Conservation (phyloP, 169 alveolate species). For the Babesia divergens region DNA sequence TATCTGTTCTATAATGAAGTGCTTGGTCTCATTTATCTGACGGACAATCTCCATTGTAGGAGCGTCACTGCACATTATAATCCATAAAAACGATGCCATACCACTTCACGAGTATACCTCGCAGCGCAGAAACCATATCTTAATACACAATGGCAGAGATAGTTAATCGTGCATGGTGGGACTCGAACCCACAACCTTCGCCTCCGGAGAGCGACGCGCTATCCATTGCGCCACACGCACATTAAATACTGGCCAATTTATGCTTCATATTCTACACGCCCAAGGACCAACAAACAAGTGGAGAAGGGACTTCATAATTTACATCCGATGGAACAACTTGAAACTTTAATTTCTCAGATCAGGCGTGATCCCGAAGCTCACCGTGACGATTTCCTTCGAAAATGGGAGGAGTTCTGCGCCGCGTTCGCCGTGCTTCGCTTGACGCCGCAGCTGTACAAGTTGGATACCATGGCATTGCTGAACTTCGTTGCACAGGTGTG, state of each 20-base stretch:
- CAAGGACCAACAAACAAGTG: too few species aligned
- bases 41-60: constrained; percentile 78
- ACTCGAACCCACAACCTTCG: constrained; percentile 94
- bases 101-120: constrained; percentile 51
- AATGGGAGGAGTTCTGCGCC: constrained; percentile 59
- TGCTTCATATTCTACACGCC: background rate
- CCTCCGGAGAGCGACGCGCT: constrained; percentile 97
- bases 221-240: constrained; percentile 92
- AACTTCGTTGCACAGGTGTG: constrained; percentile 51
- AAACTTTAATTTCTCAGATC: constrained; percentile 15
- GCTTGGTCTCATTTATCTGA: constrained; percentile 70
- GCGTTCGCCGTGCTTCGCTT: constrained; percentile 33
- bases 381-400: constrained; percentile 25
- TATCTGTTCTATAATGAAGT: constrained; percentile 75
- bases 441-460: constrained; percentile 59
- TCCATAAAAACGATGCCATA: background rate
- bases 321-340: constrained; percentile 37
- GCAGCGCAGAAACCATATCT: constrained; percentile 44
- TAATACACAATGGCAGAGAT: background rate
- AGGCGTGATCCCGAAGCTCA: constrained; percentile 57
- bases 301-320: background rate
- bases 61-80: constrained; percentile 59
- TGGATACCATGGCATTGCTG: constrained; percentile 38
- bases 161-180: constrained; percentile 87
- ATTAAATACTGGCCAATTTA: background rate